Conservation (phyloP, 306 rosid species). For the Canavalia gladiata region DNA sequence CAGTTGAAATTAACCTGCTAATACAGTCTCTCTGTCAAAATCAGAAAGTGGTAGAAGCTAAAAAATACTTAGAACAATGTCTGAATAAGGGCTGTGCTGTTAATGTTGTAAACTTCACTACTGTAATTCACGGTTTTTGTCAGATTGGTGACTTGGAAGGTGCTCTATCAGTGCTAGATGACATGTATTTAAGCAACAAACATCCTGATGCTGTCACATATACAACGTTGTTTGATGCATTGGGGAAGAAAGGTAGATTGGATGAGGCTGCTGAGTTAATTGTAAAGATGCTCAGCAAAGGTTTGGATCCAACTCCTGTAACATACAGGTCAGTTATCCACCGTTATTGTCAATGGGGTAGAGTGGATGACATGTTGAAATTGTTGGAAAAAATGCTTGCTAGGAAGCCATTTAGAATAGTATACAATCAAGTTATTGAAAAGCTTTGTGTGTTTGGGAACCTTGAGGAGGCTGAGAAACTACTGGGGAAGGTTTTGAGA, state of each 20-base stretch:
- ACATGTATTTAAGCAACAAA: constrained; percentile 85
- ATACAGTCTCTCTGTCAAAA: constrained; percentile 75
- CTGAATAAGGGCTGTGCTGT: constrained; percentile 79
- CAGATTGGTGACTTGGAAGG: constrained; percentile 75
- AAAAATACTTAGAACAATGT: constrained; percentile 76
- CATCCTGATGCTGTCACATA: constrained; percentile 87
- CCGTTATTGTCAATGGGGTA: constrained; percentile 66
- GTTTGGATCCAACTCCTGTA: constrained; percentile 84
- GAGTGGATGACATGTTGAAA: constrained; percentile 76
- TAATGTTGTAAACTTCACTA: constrained; percentile 82
- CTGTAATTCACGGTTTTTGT: constrained; percentile 89
- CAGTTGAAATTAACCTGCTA: constrained; percentile 85
- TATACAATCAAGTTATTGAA: constrained; percentile 84
- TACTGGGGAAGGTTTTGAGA: constrained; percentile 79
- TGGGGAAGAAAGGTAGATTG: constrained; percentile 79
- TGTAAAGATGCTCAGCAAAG: constrained; percentile 72
- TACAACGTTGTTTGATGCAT: constrained; percentile 76
- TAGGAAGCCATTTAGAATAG: constrained; percentile 62
- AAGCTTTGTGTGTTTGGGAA: constrained; percentile 84
- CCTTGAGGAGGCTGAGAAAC: constrained; percentile 80
- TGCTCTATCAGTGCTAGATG: constrained; percentile 83
- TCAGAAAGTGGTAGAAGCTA: constrained; percentile 74
- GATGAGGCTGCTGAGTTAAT: constrained; percentile 76
- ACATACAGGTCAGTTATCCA: constrained; percentile 87
- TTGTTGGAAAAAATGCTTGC: constrained; percentile 76